A percentile compares a stretch with the other conserved stretches of the same genome.
Evolutionary conservation across 169 alveolate genomes (phyloP).

Genomic region (Amoebophrya sp.): DNA sequence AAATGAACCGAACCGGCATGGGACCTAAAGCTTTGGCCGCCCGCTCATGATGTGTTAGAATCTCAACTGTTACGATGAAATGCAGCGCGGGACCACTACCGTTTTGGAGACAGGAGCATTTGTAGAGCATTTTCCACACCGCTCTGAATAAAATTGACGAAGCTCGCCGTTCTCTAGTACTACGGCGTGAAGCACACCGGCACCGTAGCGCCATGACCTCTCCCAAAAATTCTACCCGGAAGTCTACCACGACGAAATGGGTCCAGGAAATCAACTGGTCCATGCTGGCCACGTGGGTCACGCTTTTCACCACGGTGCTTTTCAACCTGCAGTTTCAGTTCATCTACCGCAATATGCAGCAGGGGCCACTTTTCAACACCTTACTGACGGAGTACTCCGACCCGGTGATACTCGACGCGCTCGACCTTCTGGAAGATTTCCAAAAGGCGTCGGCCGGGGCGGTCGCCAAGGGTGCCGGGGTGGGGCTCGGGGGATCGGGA

Average conservation of each 20-base stretch:
- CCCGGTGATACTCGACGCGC: neutral
- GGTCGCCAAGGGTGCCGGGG: neutral
- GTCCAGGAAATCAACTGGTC: neutral
- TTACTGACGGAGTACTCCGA: neutral
- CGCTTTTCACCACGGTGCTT: neutral
- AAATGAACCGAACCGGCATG: neutral
- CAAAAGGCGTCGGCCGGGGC: neutral
- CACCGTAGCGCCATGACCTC: neutral
- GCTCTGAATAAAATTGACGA: too few species aligned
- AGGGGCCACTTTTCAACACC: neutral
- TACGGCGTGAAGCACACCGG: too few species aligned
- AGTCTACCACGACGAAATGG: too few species aligned
- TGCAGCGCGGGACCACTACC: too few species aligned
- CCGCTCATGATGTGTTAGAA: too few species aligned
- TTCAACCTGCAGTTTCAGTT: neutral
- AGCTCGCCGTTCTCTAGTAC: too few species aligned
- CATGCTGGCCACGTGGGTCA: conserved; percentile 12
- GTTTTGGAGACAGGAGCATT: too few species aligned
- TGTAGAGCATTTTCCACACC: too few species aligned
- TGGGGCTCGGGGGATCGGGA: too few species aligned
- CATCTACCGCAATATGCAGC: conserved; percentile 8
- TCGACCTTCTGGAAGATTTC: neutral
- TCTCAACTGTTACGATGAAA: too few species aligned
- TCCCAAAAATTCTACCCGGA: neutral
- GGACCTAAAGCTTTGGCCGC: too few species aligned